phyloP scores from a whole-genome alignment of 1,284 basidiomycete genomes.

The Sporisorium scitamineum region DNA sequence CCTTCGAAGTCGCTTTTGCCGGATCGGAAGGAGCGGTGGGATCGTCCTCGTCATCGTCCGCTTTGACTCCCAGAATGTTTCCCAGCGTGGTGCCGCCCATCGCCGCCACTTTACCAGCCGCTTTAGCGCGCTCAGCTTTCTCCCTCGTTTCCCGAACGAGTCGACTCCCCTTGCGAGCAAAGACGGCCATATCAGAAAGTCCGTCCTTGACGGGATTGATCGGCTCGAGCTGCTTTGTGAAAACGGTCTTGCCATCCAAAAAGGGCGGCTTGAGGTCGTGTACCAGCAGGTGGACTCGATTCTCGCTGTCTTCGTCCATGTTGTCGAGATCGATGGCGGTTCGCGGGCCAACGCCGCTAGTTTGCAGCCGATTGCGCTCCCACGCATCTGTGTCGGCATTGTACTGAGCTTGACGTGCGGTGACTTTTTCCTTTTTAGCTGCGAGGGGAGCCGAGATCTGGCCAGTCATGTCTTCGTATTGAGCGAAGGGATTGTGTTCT shows the following conservation, averaged over 20 bases:
- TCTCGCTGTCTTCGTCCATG: constrained; percentile 86
- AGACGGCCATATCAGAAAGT: constrained; percentile 93
- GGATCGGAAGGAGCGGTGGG: not conserved
- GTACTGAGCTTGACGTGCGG: constrained; percentile 66
- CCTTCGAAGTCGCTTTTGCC: not conserved
- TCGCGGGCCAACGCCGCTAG: constrained; percentile 87
- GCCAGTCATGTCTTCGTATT: constrained; percentile 80
- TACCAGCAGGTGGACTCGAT: constrained; percentile 94
- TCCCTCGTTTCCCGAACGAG: constrained; percentile 95
- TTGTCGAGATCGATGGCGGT: constrained; percentile 85
- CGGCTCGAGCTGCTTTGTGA: constrained; percentile 95
- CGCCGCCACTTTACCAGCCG: constrained; percentile 90
- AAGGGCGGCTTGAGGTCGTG: constrained; percentile 98
- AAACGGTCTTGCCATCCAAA: constrained; percentile 93
- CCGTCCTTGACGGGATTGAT: constrained; percentile 95
- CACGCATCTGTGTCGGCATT: constrained; percentile 97
- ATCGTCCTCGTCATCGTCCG: constrained; percentile 77
- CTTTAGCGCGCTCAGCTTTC: constrained; percentile 82
- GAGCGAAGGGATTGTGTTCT: constrained; percentile 89
- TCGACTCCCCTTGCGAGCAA: constrained; percentile 92
- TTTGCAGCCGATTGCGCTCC: constrained; percentile 97
- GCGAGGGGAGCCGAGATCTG: constrained; percentile 40
- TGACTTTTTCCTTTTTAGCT: constrained; percentile 62
- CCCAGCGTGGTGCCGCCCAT: constrained; percentile 92
- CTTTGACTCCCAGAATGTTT: constrained; percentile 96